Evolutionary conservation across 352 stramenopile genomes (phyloP).

Genomic region (Phytophthora hibernalis): DNA sequence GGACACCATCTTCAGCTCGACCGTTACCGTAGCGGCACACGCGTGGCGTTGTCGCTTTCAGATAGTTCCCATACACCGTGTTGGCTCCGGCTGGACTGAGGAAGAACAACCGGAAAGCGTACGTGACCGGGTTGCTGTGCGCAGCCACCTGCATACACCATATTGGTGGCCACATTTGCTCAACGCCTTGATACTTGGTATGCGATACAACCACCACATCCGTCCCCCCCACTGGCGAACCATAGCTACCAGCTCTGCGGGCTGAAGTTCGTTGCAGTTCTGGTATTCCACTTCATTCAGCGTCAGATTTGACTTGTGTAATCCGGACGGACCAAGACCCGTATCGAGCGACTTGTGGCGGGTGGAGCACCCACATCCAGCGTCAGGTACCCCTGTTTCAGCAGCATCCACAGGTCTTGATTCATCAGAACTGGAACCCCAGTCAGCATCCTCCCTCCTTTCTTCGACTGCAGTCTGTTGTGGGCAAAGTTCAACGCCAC

Average conservation of each 20-base stretch:
- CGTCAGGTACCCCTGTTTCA: background rate
- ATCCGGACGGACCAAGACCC: background rate
- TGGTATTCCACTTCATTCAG: conserved; percentile 1
- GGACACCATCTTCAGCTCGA: background rate
- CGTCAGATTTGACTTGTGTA: conserved; percentile 2
- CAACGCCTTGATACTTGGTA: background rate
- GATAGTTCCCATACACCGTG: background rate
- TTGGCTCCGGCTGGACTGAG: background rate
- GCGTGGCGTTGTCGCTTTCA: background rate
- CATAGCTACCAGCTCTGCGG: background rate
- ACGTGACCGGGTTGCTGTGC: background rate
- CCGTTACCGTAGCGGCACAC: conserved; percentile 1
- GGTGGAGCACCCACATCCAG: background rate
- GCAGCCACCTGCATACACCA: conserved; percentile 3
- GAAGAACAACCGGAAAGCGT: conserved; percentile 3
- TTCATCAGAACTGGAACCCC: background rate
- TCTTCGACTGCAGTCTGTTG: background rate
- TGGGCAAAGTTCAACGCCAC: background rate
- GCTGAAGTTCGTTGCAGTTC: conserved; percentile 1
- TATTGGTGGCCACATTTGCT: conserved; percentile 3
- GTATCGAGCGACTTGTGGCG: background rate
- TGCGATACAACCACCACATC: conserved; percentile 2
- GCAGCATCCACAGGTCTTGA: background rate
- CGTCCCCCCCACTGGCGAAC: background rate
- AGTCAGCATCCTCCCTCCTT: background rate